phyloP scores from a whole-genome alignment of 2,329 filamentous ascomycete species.

The Verticillium dahliae region DNA sequence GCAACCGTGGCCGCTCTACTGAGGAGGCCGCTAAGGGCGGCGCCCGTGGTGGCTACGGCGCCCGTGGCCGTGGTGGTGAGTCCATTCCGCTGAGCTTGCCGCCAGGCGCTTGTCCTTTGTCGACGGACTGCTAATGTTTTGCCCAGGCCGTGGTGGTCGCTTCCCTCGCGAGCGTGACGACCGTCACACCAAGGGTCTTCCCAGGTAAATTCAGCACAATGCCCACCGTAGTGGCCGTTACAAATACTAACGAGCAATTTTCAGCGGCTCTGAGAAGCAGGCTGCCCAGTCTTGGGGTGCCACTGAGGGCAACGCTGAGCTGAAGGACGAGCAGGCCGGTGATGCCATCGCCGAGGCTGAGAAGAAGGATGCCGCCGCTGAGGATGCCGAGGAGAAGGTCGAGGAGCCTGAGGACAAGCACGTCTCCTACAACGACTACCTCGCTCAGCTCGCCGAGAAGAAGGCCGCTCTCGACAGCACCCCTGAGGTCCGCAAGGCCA shows the following conservation, averaged over 20 bases:
- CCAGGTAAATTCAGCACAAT: slow-evolving; percentile 30
- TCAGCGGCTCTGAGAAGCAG: slow-evolving; percentile 73
- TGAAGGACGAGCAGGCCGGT: slow-evolving; percentile 85
- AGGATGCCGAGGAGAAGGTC: slow-evolving; percentile 49
- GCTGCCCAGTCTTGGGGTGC: slow-evolving; percentile 85
- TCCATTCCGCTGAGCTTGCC: slow-evolving; percentile 1
- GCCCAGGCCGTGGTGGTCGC: slow-evolving; percentile 45
- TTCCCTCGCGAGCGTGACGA: slow-evolving; percentile 48
- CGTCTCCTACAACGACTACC: slow-evolving; percentile 86
- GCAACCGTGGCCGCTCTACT: slow-evolving; percentile 75
- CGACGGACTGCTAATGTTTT: slow-evolving; percentile 2
- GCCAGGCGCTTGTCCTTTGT: background rate
- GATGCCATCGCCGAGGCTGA: slow-evolving; percentile 84
- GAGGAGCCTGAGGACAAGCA: slow-evolving; percentile 80
- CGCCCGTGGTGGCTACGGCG: slow-evolving; percentile 56
- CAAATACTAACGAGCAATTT: background rate
- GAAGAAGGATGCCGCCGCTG: slow-evolving; percentile 60
- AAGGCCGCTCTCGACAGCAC: slow-evolving; percentile 61
- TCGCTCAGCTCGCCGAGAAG: slow-evolving; percentile 66
- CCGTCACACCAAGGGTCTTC: slow-evolving; percentile 42
- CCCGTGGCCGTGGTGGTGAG: slow-evolving; percentile 55
- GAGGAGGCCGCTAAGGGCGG: slow-evolving; percentile 56
- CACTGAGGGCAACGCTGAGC: slow-evolving; percentile 73
- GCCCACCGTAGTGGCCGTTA: background rate
- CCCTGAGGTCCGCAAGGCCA: slow-evolving; percentile 76